Percentiles rank a stretch among this genome's conserved stretches.
These are phyloP conservation scores for Sphagnum tenellum DNA, from an alignment of 225 moss, liverwort and hornwort species.

Conservation along the genomic window DNA sequence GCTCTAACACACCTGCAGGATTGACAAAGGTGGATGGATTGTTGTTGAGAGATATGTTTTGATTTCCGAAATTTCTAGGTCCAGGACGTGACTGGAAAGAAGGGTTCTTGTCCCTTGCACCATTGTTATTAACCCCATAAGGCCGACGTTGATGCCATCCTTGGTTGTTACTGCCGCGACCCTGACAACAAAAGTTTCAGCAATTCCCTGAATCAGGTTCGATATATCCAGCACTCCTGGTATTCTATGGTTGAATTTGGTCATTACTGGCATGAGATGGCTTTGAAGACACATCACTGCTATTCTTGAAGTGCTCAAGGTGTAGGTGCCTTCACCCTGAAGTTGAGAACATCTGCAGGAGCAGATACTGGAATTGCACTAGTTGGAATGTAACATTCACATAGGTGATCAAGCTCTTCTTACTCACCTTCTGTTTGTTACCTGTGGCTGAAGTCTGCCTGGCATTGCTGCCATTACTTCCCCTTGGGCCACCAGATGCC, in stretches of 20 bases:
- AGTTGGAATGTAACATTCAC: constrained; percentile 18
- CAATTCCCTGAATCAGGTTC: constrained; percentile 41
- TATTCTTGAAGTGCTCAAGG: constrained; percentile 28
- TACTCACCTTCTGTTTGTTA: constrained; percentile 50
- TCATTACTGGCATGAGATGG: constrained; percentile 38
- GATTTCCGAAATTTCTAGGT: constrained; percentile 57
- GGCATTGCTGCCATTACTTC: constrained; percentile 19
- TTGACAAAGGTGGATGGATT: constrained; percentile 65
- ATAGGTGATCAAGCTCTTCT: constrained; percentile 32
- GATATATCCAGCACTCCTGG: constrained; percentile 44
- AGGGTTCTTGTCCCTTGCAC: constrained; percentile 21
- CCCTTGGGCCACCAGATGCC: constrained; percentile 44
- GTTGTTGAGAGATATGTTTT: constrained; percentile 41
- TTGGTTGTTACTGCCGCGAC: constrained; percentile 46
- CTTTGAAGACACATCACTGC: constrained; percentile 43
- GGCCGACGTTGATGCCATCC: constrained; percentile 66
- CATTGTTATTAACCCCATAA: constrained; percentile 48
- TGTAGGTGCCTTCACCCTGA: constrained; percentile 19
- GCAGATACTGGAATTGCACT: constrained; percentile 7
- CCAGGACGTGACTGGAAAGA: constrained; percentile 56
- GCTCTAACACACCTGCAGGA: constrained; percentile 47
- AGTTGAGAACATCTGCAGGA: constrained; percentile 11
- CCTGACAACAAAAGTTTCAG: constrained; percentile 62
- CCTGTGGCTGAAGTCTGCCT: constrained; percentile 34
- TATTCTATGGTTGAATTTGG: constrained; percentile 42